Base-by-base conservation (phyloP, 192 early-diverging fungal genomes). In the Phycomyces nitens region DNA sequence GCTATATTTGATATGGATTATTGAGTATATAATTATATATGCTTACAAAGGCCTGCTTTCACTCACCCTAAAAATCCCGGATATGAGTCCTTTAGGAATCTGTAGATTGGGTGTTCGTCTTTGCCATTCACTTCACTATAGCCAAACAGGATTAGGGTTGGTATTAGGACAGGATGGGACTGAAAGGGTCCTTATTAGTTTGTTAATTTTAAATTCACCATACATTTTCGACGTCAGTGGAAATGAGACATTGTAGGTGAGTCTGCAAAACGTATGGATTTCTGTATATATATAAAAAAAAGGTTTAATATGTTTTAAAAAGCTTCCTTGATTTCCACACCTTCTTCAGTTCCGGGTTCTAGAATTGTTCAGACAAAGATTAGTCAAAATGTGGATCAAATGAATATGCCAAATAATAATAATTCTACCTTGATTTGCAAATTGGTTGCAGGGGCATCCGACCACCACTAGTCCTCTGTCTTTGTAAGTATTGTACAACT, bases 371-470 rank as follows among this genome's bases (percentile, higher is more conserved):
- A n/a, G n/a, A n/a, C n/a, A n/a, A n/a, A n/a, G 14, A 27, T 40
- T 34, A 60, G 2, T 49, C 34, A 49, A n/a, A 0, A 11, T 42
- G 4, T 49, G n/a, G n/a, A n/a, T n/a, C 12, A 21, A 8, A 49
- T 12, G 14, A 14, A 15, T 50, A 27, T 9, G 23, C 42, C 10
- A n/a, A 60, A 49, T 27, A 49, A 6, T 49, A 51, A 1, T 40
- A 8, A n/a, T 49, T 38, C 23, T 68, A 68, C 66, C 66, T 76
- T 93, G 91, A 23, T 64, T 67, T 14, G 73, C 86, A 65, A 96
- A 96, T 84, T 93, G 88, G 80, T 97, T 95, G 66, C 86, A 88
- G 20, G 96, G 96, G 74, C 92, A 91, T n/a, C 93, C 95, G 56
- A 97, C 73, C 49, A 98, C 74, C 24, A 86, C 86, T 53, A 98